Evolutionary conservation across 129 eudicot species (phyloP).

Genomic region (Helichrysum umbraculigerum): DNA sequence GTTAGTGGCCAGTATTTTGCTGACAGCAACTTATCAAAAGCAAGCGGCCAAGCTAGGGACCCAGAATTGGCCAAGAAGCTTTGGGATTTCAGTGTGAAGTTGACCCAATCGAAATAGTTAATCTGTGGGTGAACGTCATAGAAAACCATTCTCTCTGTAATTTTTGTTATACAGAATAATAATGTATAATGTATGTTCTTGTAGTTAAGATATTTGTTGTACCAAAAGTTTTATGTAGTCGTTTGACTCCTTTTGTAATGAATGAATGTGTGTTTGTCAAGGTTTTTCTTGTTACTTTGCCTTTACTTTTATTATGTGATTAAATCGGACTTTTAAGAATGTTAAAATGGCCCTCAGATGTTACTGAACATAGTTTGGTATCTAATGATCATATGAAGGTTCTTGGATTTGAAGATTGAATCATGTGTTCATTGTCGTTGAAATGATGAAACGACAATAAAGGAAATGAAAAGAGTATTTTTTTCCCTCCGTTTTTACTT

Average conservation of each 20-base stretch:
- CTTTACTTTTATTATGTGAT: neutral
- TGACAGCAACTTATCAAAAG: constrained; percentile 57
- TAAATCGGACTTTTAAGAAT: neutral
- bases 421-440: no score
- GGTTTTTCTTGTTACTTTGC: neutral
- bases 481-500: no score
- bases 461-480: no score
- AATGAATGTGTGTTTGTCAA: neutral
- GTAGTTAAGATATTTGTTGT: neutral
- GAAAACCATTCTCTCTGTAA: constrained; percentile 15
- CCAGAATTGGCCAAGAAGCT: constrained; percentile 66
- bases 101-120: constrained; percentile 45
- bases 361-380: no score
- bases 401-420: no score
- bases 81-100: constrained; percentile 74
- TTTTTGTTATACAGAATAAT: neutral
- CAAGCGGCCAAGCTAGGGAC: constrained; percentile 46
- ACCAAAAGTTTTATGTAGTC: neutral
- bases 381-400: no score
- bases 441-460: no score
- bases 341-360: no score
- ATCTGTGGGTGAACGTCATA: no score
- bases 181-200: constrained; percentile 9
- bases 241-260: neutral
- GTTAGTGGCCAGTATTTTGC: constrained; percentile 81